phyloP scores from a whole-genome alignment of 2,329 filamentous ascomycete genomes.

The Penicillium sp. region DNA sequence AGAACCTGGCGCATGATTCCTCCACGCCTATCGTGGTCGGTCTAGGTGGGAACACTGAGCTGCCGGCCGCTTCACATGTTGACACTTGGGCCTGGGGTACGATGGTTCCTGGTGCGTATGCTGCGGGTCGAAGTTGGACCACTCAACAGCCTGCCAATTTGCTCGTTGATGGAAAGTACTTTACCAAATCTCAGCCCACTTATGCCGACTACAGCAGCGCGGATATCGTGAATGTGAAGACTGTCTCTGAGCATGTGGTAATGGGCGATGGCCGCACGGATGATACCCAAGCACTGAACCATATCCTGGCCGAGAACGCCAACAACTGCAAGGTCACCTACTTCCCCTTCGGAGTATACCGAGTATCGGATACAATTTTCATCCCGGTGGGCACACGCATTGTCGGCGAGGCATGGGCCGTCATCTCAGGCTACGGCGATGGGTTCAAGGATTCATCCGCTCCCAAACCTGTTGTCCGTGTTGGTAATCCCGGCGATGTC shows the following conservation, averaged over 20 bases:
- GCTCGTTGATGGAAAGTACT: conserved; percentile 37
- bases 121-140: conserved; percentile 27
- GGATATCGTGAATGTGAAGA: conserved; percentile 47
- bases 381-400: conserved; percentile 48
- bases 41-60: conserved; percentile 18
- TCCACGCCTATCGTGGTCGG: conserved; percentile 28
- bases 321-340: conserved; percentile 30
- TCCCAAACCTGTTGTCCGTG: conserved; percentile 48
- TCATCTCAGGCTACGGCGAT: conserved; percentile 47
- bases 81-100: conserved; percentile 36
- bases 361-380: conserved; percentile 45
- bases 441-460: conserved; percentile 43
- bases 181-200: conserved; percentile 41
- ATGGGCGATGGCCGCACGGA: conserved; percentile 43
- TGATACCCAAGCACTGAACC: conserved; percentile 37
- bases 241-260: conserved; percentile 36
- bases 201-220: conserved; percentile 41
- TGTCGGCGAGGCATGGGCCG: conserved; percentile 52
- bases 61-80: conserved; percentile 16
- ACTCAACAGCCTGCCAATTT: conserved; percentile 32
- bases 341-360: conserved; percentile 35
- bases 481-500: conserved; percentile 49
- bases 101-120: conserved; percentile 26
- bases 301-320: conserved; percentile 30
- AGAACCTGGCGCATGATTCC: conserved; percentile 23